These are phyloP conservation scores for Coccinonectria pachysandricola DNA, from an alignment of 2,329 filamentous ascomycete genomes.

Conservation along the genomic window DNA sequence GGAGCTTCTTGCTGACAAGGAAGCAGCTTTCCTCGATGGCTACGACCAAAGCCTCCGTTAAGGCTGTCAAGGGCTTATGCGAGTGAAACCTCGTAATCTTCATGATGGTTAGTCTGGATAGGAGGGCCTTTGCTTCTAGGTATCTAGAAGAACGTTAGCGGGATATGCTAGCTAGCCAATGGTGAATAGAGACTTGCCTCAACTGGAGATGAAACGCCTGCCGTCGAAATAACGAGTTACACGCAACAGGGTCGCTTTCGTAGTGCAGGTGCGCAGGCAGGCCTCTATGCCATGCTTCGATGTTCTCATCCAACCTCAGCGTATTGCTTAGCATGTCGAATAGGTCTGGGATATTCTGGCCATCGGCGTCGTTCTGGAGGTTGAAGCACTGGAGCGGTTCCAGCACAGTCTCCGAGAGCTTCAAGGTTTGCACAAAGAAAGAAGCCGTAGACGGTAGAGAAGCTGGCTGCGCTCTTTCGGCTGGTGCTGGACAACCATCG, in stretches of 20 bases:
- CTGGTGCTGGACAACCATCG: constrained; percentile 5
- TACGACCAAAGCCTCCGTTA: constrained; percentile 11
- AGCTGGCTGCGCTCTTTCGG: constrained; percentile 8
- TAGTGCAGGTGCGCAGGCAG: constrained; percentile 12
- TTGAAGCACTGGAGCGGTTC: constrained; percentile 11
- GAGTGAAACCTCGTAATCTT: constrained; percentile 7
- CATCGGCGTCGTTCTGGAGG: constrained; percentile 2
- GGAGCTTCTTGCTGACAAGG: constrained; percentile 14
- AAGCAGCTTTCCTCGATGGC: constrained; percentile 13
- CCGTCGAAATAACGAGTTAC: constrained; percentile 12
- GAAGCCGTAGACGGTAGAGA: constrained; percentile 13
- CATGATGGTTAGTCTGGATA: constrained; percentile 14
- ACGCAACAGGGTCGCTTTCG: constrained; percentile 9
- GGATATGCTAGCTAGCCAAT: background rate
- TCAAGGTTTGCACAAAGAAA: constrained; percentile 13
- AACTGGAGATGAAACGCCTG: constrained; percentile 14
- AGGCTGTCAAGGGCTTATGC: constrained; percentile 4
- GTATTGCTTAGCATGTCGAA: constrained; percentile 8
- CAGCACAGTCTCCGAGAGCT: constrained; percentile 11
- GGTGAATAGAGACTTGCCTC: constrained; percentile 5
- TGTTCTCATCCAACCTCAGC: constrained; percentile 10
- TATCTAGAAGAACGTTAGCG: constrained; percentile 8
- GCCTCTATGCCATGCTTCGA: constrained; percentile 14
- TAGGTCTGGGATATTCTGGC: constrained; percentile 2
- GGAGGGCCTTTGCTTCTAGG: constrained; percentile 13